Evolutionary conservation across 768 basidiomycete species (phyloP).

Genomic region (Pleurotus citrinopileatus): DNA sequence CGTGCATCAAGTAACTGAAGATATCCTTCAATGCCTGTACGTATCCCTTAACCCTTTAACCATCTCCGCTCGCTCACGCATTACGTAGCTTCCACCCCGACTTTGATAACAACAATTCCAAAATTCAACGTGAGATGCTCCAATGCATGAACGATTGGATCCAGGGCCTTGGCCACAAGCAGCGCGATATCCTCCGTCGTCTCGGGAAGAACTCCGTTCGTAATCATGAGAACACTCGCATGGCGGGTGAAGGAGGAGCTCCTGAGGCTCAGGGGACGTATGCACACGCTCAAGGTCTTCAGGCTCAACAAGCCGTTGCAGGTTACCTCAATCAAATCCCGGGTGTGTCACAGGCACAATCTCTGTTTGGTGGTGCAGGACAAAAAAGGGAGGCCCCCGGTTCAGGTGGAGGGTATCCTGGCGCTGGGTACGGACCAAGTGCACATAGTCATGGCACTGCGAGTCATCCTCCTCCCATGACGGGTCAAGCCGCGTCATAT

Average conservation of each 20-base stretch:
- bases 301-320: constrained; percentile 43
- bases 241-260: constrained; percentile 48
- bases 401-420: constrained; percentile 10
- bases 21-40: constrained; percentile 65
- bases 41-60: constrained; percentile 17
- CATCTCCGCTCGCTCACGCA: background rate
- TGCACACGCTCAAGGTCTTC: constrained; percentile 35
- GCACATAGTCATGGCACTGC: constrained; percentile 8
- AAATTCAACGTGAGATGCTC: constrained; percentile 76
- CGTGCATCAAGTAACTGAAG: constrained; percentile 54
- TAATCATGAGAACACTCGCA: constrained; percentile 68
- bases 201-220: constrained; percentile 66
- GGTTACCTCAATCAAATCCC: constrained; percentile 44
- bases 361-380: constrained; percentile 28
- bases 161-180: constrained; percentile 42
- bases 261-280: constrained; percentile 44
- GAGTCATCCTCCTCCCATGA: constrained; percentile 9
- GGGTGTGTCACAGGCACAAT: constrained; percentile 41
- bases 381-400: constrained; percentile 24
- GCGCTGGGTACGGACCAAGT: constrained; percentile 10
- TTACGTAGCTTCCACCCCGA: constrained; percentile 74
- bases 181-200: constrained; percentile 49
- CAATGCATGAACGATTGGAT: constrained; percentile 65
- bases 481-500: constrained; percentile 29
- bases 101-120: constrained; percentile 63